These are phyloP conservation scores for Murraya paniculata DNA, from an alignment of 345 rosid species.

Conservation along the genomic window DNA sequence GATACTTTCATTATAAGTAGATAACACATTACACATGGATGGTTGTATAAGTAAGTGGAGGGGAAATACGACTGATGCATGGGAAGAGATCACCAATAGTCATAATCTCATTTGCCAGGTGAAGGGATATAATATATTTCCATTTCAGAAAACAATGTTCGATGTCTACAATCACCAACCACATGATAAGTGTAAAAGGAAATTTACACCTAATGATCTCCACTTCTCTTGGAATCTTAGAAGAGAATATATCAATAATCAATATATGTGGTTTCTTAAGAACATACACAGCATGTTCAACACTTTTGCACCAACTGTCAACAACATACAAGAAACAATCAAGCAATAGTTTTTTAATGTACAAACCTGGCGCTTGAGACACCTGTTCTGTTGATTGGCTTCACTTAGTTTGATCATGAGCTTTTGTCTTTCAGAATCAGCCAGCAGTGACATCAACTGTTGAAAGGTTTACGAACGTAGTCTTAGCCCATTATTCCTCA, in stretches of 20 bases:
- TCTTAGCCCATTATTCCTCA: not conserved
- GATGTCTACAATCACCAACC: not conserved
- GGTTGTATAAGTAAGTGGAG: not conserved
- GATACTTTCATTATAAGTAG: not conserved
- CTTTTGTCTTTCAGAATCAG: conserved; percentile 68
- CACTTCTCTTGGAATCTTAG: not conserved
- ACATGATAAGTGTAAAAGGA: not conserved
- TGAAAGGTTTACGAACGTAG: not conserved
- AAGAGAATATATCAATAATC: not conserved
- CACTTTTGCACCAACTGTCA: not conserved
- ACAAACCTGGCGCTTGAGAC: conserved; percentile 80
- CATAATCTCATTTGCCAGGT: not conserved
- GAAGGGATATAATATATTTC: not conserved
- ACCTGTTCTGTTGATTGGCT: conserved; percentile 92
- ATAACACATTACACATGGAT: not conserved
- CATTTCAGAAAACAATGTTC: not conserved
- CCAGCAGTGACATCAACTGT: conserved; percentile 65
- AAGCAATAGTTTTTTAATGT: not conserved
- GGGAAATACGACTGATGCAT: not conserved
- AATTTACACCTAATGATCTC: not conserved
- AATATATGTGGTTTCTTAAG: not conserved
- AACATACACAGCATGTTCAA: not conserved
- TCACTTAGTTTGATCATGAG: conserved; percentile 75
- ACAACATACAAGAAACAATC: not conserved
- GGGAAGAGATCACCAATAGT: not conserved